Conservation (phyloP, 345 rosid species). For the Eucalyptus virginea region DNA sequence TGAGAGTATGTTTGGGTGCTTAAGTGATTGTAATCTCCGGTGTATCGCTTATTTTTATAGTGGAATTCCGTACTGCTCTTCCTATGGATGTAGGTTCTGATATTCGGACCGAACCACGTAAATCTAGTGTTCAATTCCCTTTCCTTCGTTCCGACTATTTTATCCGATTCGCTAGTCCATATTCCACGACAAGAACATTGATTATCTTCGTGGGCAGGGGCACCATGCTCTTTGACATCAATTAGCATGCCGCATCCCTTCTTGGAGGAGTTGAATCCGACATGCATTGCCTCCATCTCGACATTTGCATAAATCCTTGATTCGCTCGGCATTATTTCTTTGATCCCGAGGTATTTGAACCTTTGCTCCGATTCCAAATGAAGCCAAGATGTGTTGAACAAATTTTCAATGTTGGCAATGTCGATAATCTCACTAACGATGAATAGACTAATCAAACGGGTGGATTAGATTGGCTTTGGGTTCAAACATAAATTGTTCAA, state of each 20-base stretch:
- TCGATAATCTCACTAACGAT: background rate
- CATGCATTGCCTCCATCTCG: background rate
- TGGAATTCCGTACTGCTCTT: rapidly evolving
- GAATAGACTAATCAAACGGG: too few relatives aligned
- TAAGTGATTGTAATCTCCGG: too few relatives aligned
- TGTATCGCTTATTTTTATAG: too few relatives aligned
- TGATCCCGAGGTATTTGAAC: background rate
- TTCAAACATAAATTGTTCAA: too few relatives aligned
- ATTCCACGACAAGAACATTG: background rate
- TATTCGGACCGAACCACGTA: rapidly evolving
- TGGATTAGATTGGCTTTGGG: too few relatives aligned
- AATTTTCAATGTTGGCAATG: background rate
- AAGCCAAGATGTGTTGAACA: background rate
- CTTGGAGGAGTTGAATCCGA: background rate
- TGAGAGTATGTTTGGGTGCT: rapidly evolving
- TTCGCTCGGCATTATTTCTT: background rate
- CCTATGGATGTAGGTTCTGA: rapidly evolving
- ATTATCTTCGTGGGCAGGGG: background rate
- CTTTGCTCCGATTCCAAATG: background rate
- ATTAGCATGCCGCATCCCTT: background rate
- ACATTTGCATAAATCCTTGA: background rate
- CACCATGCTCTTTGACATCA: background rate
- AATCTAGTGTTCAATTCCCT: rapidly evolving
- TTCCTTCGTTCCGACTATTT: too few relatives aligned
- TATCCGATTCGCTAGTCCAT: too few relatives aligned